Base-by-base conservation (phyloP, 1,284 basidiomycete species). In the Ceratobasidium sp. region DNA sequence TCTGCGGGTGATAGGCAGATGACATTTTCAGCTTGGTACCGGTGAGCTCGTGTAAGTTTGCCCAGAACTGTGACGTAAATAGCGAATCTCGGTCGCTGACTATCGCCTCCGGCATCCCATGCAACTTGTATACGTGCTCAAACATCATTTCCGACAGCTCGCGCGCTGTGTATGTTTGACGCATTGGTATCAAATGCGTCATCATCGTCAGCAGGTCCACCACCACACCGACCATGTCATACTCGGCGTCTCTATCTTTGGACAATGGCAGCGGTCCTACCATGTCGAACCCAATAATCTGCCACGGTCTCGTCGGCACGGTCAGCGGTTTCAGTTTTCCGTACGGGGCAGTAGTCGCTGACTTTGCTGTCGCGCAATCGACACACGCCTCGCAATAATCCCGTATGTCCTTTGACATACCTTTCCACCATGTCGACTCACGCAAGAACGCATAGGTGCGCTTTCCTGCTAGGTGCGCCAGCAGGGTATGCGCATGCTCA, bases 41-140 rank as follows among this genome's bases (percentile, higher is more conserved):
- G 0, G 84, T 80, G 0, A 86, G 79, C 25, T 79, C 65, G 70
- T 85, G 79, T 0, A 88, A 76, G 0, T 82, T 75, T 8, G 78
- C 81, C 87, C 87, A 89, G 78, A 88, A 85, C n/a, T 65, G 43
- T n/a, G 83, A 81, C 0, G 85, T 85, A 78, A 88, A 89, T 8
- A 85, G 78, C 0, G 82, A 79, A 75, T 88, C 86, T 2, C 85
- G 79, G 76, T 88, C 84, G 34, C 83, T 84, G 3, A 88, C 79
- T 40, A 89, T 86, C 0, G 77, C 76, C 6, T 79, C 76, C 0
- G 83, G 87, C 0, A 87, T 68, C 0, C 86, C 85, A 77, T 87
- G 84, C n/a, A 85, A 81, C 56, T 83, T 83, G 56, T 86, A 84
- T 0, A 87, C 80, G 5, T 81, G 49, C 3, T 82, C 80, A 61